A percentile compares a stretch with the other conserved stretches of the same genome.
Evolutionary conservation across 2,329 filamentous ascomycete species (phyloP).

Genomic region (Metarhizium sp.): DNA sequence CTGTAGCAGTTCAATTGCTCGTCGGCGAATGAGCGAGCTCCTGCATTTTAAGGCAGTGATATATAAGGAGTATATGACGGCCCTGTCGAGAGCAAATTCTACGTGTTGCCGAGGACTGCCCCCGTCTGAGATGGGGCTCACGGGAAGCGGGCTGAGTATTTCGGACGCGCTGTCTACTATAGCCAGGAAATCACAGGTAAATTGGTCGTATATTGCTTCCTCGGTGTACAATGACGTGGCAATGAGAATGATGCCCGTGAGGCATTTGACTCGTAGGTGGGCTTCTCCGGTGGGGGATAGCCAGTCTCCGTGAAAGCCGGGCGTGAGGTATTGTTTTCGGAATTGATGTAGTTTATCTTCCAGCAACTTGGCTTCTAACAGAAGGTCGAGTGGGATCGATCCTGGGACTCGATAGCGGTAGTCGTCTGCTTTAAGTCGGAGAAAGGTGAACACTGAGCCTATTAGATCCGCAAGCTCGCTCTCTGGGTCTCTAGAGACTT

Average conservation of each 20-base stretch:
- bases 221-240: conserved; percentile 7
- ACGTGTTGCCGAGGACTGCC: neutral
- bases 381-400: conserved; percentile 2
- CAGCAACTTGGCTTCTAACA: conserved; percentile 4
- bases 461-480: neutral
- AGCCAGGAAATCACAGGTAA: conserved; percentile 4
- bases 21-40: conserved; percentile 6
- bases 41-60: conserved; percentile 10
- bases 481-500: neutral
- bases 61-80: conserved; percentile 9
- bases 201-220: conserved; percentile 8
- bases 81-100: conserved; percentile 8
- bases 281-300: conserved; percentile 2
- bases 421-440: conserved; percentile 5
- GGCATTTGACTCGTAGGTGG: conserved; percentile 8
- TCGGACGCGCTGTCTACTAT: conserved; percentile 7
- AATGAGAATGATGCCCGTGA: conserved; percentile 5
- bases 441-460: conserved; percentile 6
- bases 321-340: neutral
- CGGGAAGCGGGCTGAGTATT: neutral
- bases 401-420: conserved; percentile 5
- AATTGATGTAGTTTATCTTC: conserved; percentile 4
- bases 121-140: neutral
- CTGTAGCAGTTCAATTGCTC: conserved; percentile 7
- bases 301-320: neutral